Evolutionary conservation across 106 monocot genomes (phyloP), one percentile per base, ranked within the genome.

Genomic region (Allium sativum): DNA sequence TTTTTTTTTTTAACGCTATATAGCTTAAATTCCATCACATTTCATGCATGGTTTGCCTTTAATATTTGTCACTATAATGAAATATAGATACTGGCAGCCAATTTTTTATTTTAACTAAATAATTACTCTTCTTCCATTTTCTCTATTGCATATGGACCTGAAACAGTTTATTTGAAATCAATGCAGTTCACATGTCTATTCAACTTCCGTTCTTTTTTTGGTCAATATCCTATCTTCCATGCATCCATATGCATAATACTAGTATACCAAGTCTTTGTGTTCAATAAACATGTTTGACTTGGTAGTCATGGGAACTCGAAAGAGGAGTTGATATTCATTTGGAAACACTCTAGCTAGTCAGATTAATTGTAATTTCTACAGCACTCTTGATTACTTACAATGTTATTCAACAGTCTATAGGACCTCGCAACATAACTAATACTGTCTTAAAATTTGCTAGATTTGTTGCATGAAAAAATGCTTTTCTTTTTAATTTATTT

Each of bases 271-370:
- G 13, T 13, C 13, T 12, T 60, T 16, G 0, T 62, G 42, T 47
- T 21, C 20, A 62, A 18, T 62, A 19, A 46, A 19, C 12, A 47
- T 62, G 45, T 41, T 18, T 16, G 31, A 31, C 65, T 58, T 73
- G 19, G 22, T 60, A 94, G 93, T 65, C 90, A 58, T 76, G 94
- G 40, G 90, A 94, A 4, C 61, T 94, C 48, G 94, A 90, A 65
- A 86, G 76, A 61, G 94, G 94, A 47, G 94, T 94, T 65, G 89
- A 94, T 53, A 90, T 94, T 65, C 89, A 90, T 81, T 89, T 94
- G 10, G 94, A 89, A 51, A 94, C 94, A n/a, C n/a, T n/a, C n/a
- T n/a, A n/a, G n/a, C n/a, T n/a, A n/a, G n/a, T n/a, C n/a, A n/a
- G n/a, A n/a, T n/a, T n/a, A n/a, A n/a, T n/a, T n/a, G n/a, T n/a